phyloP scores from a whole-genome alignment of 2,329 filamentous ascomycete genomes.

The Colletotrichum tanaceti region DNA sequence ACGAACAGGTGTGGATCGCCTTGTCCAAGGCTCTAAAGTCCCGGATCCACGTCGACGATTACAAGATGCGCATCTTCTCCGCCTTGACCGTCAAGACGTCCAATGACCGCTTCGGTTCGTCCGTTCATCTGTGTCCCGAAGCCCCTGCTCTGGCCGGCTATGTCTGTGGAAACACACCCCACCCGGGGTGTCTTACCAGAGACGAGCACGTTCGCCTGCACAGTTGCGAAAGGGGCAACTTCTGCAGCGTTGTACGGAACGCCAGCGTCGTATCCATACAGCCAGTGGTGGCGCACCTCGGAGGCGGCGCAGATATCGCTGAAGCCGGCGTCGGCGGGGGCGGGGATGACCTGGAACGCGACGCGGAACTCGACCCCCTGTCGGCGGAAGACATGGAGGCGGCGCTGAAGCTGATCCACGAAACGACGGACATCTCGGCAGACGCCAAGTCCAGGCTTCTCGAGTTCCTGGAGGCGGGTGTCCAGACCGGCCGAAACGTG shows the following conservation, averaged over 20 bases:
- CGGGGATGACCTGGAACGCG: slow-evolving; percentile 76
- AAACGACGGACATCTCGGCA: slow-evolving; percentile 40
- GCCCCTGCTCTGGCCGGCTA: slow-evolving; percentile 78
- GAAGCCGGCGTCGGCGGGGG: slow-evolving; percentile 86
- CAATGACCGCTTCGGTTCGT: slow-evolving; percentile 53
- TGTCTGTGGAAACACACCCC: slow-evolving; percentile 76
- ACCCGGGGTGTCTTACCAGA: slow-evolving; percentile 78
- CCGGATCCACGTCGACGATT: slow-evolving; percentile 83
- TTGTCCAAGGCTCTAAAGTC: slow-evolving; percentile 77
- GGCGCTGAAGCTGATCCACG: slow-evolving; percentile 53
- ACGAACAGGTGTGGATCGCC: slow-evolving; percentile 92
- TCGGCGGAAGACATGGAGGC: slow-evolving; percentile 64
- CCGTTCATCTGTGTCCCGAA: slow-evolving; percentile 64
- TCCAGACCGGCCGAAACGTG: slow-evolving; percentile 49
- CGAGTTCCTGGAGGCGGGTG: slow-evolving; percentile 39
- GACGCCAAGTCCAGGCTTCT: slow-evolving; percentile 39
- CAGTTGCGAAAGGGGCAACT: slow-evolving; percentile 82
- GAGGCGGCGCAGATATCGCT: slow-evolving; percentile 70
- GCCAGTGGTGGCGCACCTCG: slow-evolving; percentile 77
- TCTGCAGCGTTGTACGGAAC: slow-evolving; percentile 62
- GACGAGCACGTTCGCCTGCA: slow-evolving; percentile 76
- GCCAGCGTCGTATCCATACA: slow-evolving; percentile 77
- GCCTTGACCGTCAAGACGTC: slow-evolving; percentile 64
- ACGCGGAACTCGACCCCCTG: slow-evolving; percentile 72
- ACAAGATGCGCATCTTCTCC: slow-evolving; percentile 79